These are phyloP conservation scores for Apiosordaria backusii DNA, from an alignment of 495 filamentous ascomycete species.

Conservation along the genomic window DNA sequence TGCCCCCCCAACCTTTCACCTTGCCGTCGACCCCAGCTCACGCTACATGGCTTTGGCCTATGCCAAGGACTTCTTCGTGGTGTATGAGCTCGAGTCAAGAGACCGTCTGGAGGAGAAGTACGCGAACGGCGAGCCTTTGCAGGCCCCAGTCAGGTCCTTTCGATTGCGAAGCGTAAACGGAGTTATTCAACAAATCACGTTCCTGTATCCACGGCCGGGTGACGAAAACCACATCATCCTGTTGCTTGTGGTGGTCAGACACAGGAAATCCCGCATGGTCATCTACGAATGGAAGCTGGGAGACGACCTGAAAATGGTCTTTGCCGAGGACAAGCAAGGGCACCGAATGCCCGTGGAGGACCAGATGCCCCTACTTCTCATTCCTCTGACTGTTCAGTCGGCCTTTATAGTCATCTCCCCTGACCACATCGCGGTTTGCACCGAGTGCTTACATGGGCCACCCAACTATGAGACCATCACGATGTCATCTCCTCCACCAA, in stretches of 20 bases:
- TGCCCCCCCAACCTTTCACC: conserved; percentile 61
- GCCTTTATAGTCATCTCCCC: conserved; percentile 64
- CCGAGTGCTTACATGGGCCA: conserved; percentile 51
- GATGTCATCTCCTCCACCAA: conserved; percentile 28
- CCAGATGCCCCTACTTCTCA: conserved; percentile 61
- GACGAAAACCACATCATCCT: conserved; percentile 69
- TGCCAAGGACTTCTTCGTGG: conserved; percentile 42
- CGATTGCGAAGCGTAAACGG: conserved; percentile 62
- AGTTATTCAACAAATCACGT: conserved; percentile 79
- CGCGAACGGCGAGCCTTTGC: conserved; percentile 29
- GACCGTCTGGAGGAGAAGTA: conserved; percentile 43
- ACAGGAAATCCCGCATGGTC: conserved; percentile 57
- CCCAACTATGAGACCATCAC: conserved; percentile 41
- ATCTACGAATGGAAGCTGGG: conserved; percentile 72
- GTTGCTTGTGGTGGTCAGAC: conserved; percentile 63
- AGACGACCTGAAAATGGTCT: conserved; percentile 32
- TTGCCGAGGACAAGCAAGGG: conserved; percentile 41
- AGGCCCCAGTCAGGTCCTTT: conserved; percentile 45
- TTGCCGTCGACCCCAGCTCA: conserved; percentile 75
- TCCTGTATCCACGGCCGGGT: conserved; percentile 67
- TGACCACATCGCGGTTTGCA: conserved; percentile 57
- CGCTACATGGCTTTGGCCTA: conserved; percentile 47
- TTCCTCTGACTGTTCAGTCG: conserved; percentile 61
- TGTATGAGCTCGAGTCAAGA: conserved; percentile 60
- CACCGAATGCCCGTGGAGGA: conserved; percentile 57